Conservation (phyloP, 345 rosid genomes). For the Cardamine occulta region DNA sequence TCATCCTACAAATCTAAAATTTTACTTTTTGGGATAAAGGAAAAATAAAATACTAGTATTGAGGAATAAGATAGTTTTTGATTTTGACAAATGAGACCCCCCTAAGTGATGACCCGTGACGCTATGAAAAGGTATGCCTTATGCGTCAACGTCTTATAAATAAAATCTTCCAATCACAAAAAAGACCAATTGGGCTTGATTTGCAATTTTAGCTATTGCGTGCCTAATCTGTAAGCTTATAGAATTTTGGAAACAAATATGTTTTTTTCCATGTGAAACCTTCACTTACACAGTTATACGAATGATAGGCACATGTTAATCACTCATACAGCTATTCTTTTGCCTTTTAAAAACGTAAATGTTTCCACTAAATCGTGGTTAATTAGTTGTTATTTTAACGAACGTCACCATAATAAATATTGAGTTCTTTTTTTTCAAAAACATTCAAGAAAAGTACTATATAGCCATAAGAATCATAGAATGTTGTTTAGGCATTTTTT, state of each 20-base stretch:
- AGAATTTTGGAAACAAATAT: constrained; percentile 29
- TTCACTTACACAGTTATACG: constrained; percentile 11
- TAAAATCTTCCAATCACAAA: constrained; percentile 34
- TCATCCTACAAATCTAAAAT: constrained; percentile 39
- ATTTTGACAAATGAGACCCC: constrained; percentile 32
- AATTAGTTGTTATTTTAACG: background rate
- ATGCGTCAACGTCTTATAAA: constrained; percentile 34
- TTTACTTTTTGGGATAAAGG: constrained; percentile 39
- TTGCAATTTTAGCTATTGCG: constrained; percentile 39
- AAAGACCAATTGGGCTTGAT: constrained; percentile 35
- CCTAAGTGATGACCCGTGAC: constrained; percentile 34
- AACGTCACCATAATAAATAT: background rate
- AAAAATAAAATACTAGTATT: constrained; percentile 12
- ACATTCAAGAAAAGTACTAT: too few relatives aligned
- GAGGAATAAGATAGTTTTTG: constrained; percentile 29
- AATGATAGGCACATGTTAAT: constrained; percentile 16
- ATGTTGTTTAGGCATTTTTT: background rate
- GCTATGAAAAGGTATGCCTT: constrained; percentile 32
- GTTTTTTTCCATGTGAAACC: constrained; percentile 36
- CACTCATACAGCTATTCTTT: background rate
- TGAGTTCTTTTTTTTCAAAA: background rate
- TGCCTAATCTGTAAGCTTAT: constrained; percentile 29
- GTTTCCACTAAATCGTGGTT: background rate
- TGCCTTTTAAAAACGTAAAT: constrained; percentile 10
- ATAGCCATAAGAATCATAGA: background rate